Base-by-base conservation (phyloP, 768 basidiomycete genomes). In the Pisolithus albus region DNA sequence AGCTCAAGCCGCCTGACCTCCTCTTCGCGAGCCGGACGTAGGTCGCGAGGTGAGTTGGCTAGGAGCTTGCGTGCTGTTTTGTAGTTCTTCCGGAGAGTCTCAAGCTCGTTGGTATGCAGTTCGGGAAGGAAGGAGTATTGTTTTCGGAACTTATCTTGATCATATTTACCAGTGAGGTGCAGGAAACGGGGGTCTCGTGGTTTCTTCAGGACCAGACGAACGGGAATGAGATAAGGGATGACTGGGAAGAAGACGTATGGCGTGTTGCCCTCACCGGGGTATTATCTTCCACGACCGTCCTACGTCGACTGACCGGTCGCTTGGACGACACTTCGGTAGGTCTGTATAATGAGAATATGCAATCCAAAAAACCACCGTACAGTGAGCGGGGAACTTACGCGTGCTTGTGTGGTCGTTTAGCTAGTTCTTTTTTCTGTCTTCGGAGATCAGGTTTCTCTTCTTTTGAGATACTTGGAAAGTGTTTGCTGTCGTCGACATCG, bases 151-250 rank as follows among this genome's bases (percentile, higher is more conserved):
- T 80, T 80, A 43, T 81, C 68, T 0, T 75, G 59, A 15, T 84
- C 80, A 57, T 86, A 82, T 54, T 80, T 74, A 13, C 92, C 92
- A 13, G 86, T 74, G 8, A 86, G 68, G 24, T 82, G 76, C 24
- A 86, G 72, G 69, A 97, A 97, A 44, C 93, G 81, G 1, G 94
- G 93, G 69, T 97, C 93, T 28, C 92, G 81, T 13, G 83, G 65
- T 68, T 84, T 80, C 92, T 94, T 5, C 4, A 56, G 28, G 58
- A 40, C 47, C 47, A 34, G 6, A 32, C 10, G 21, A 18, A 23
- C 6, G 23, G 5, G n/a, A 46, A 48, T 45, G 24, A 34, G 3
- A 11, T 34, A 24, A n/a, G 38, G 23, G 24, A 23, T 24, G 13
- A 15, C 26, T 10, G 11, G 43, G 11, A 41, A 13, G 37, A 23